Evolutionary conservation across 306 rosid species (phyloP).

Genomic region (Quercus suber): DNA sequence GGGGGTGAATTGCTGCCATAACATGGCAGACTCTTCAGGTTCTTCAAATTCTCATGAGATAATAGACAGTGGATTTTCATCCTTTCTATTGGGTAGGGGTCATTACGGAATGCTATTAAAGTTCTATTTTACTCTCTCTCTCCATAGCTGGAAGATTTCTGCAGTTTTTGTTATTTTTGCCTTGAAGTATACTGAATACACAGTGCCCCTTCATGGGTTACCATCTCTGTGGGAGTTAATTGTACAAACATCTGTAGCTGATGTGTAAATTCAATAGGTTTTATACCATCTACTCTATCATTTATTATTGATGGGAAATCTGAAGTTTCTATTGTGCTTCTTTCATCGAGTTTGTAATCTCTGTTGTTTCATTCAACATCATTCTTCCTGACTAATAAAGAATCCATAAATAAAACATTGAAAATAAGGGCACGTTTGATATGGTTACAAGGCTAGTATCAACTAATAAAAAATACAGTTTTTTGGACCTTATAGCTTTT

Average conservation of each 20-base stretch:
- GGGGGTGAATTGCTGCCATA: too few relatives aligned
- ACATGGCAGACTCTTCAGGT: too few relatives aligned
- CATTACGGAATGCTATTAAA: background rate
- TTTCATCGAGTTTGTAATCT: too few relatives aligned
- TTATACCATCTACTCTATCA: background rate
- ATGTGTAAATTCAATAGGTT: background rate
- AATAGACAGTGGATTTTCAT: background rate
- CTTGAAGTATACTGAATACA: background rate
- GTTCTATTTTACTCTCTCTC: background rate
- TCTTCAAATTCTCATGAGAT: too few relatives aligned
- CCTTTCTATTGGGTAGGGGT: background rate
- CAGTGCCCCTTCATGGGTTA: background rate
- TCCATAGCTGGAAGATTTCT: background rate
- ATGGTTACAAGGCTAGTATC: background rate
- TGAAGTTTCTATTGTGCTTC: background rate
- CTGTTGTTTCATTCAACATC: too few relatives aligned
- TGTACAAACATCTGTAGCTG: background rate
- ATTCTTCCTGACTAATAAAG: background rate
- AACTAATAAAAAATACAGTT: background rate
- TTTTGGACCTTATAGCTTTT: background rate
- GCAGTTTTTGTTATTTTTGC: background rate
- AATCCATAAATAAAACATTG: background rate
- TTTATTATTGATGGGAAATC: background rate
- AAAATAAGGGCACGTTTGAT: background rate
- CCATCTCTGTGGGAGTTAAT: background rate